Percentiles rank a stretch among this genome's conserved stretches.
Conservation (phyloP, 2,329 filamentous ascomycete species). For the Ambrosiella beaveri region DNA sequence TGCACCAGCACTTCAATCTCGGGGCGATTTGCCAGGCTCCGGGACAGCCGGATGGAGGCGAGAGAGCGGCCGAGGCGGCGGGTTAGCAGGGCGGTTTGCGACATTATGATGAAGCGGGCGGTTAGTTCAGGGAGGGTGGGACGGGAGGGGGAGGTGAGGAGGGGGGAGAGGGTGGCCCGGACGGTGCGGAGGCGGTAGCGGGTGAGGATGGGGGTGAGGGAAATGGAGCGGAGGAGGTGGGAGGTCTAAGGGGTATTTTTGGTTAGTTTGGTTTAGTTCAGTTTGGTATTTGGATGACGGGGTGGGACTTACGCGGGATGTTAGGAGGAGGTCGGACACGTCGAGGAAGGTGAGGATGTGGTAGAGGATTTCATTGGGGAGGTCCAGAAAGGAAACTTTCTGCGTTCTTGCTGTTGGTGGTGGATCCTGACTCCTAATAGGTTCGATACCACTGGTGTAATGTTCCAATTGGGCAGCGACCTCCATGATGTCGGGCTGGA, state of each 20-base stretch:
- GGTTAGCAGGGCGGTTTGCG: constrained; percentile 46
- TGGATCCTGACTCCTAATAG: neutral
- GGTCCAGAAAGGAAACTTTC: constrained; percentile 14
- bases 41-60: constrained; percentile 46
- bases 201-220: constrained; percentile 48
- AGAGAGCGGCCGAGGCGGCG: constrained; percentile 45
- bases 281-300: neutral
- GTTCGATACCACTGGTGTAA: too few species aligned
- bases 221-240: constrained; percentile 43
- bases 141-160: constrained; percentile 38
- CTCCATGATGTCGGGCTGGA: too few species aligned
- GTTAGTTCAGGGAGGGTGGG: constrained; percentile 46
- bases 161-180: constrained; percentile 34
- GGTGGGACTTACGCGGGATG: constrained; percentile 35
- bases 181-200: constrained; percentile 40
- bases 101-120: constrained; percentile 47
- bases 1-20: constrained; percentile 42
- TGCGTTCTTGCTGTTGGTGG: neutral
- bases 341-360: constrained; percentile 39
- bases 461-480: too few species aligned
- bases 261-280: neutral
- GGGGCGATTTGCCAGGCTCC: constrained; percentile 41
- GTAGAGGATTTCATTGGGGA: constrained; percentile 40
- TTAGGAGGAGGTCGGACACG: constrained; percentile 36
- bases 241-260: constrained; percentile 29